Evolutionary conservation across 441 rosid species (phyloP), one percentile per base, ranked within the genome.

Genomic region (Aleurites moluccanus): DNA sequence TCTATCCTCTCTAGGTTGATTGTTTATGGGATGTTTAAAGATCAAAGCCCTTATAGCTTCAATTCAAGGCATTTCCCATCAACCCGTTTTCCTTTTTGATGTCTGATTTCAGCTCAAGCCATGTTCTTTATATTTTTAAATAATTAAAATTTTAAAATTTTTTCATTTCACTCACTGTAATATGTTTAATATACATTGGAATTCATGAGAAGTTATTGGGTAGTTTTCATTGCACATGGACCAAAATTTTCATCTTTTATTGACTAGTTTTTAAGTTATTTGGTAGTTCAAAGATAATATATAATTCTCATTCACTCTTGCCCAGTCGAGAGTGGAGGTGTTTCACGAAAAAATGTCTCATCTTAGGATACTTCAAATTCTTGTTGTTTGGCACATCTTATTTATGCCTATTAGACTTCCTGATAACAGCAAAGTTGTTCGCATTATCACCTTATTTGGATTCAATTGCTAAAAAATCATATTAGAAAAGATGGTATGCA

Each of bases 251-350:
- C 1, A 23, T 23, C 25, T 38, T 47, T 67, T 27, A 15, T 7
- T 47, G 55, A 50, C 11, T 1, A 49, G n/a, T 71, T 30, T 60
- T 70, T 23, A 10, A 23, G 47, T 6, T 38, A 6, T 67, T 27
- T 53, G 28, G 21, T 42, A 35, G 21, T 64, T 70, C 49, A 55
- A 70, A 55, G 73, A 44, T 52, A 56, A 55, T 38, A 10, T 16
- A n/a, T 25, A 25, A 59, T 57, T 60, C 6, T 59, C 45, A 16
- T 28, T 4, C 1, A 28, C 40, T 27, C n/a, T 15, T 47, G 57
- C 40, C 38, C 16, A 3, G 25, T 67, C 10, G n/a, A 67, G 70
- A 14, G 3, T 20, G 13, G 40, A 56, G 38, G 23, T 57, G 64
- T 38, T 57, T 71, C 33, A 8, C 27, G 64, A 38, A 1, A n/a